Evolutionary conservation across 129 eudicot genomes (phyloP).

Genomic region (Arctium minus): DNA sequence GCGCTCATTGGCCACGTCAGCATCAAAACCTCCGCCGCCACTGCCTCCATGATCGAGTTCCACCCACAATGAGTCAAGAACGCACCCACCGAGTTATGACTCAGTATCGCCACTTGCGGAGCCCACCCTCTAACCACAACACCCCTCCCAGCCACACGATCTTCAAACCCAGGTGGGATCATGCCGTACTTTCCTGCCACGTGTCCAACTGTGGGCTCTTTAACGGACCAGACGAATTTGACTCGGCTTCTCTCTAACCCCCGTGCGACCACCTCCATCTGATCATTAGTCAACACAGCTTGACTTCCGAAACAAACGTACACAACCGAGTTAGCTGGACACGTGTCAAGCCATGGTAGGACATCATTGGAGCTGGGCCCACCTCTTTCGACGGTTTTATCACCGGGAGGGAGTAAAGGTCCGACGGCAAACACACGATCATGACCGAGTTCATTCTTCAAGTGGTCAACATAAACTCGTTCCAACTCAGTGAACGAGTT

Average conservation of each 20-base stretch:
- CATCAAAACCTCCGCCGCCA: constrained; percentile 54
- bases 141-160: constrained; percentile 53
- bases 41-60: constrained; percentile 58
- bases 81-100: constrained; percentile 48
- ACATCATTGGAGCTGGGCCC: constrained; percentile 35
- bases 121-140: constrained; percentile 63
- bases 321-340: constrained; percentile 33
- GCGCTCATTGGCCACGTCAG: constrained; percentile 82
- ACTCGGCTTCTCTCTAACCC: constrained; percentile 53
- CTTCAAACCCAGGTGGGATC: constrained; percentile 56
- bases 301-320: constrained; percentile 70
- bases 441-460: constrained; percentile 33
- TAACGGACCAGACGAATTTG: constrained; percentile 36
- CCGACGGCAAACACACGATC: constrained; percentile 62
- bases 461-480: constrained; percentile 37
- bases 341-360: constrained; percentile 47
- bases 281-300: constrained; percentile 44
- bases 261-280: constrained; percentile 44
- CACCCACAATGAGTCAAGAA: constrained; percentile 74
- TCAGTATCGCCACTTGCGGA: constrained; percentile 60
- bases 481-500: constrained; percentile 58
- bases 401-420: constrained; percentile 39
- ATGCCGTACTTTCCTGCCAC: constrained; percentile 19
- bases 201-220: constrained; percentile 42
- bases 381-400: constrained; percentile 24